Conservation (phyloP, 2,329 filamentous ascomycete genomes). For the Phialophora chinensis region DNA sequence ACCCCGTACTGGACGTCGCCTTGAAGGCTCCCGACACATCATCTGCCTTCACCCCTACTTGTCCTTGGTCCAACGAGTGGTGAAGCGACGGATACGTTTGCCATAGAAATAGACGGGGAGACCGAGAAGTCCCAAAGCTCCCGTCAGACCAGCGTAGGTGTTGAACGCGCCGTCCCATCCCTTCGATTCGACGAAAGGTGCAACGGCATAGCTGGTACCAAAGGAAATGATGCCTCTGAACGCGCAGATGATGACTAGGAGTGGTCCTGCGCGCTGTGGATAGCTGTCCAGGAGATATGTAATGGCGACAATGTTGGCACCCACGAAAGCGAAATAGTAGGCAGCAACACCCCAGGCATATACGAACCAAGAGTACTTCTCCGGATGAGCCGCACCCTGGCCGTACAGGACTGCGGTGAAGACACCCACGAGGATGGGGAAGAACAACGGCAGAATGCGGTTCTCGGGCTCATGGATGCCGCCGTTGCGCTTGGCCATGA, state of each 20-base stretch:
- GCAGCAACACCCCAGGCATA: neutral
- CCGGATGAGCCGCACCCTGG: neutral
- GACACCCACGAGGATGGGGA: neutral
- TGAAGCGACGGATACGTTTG: neutral
- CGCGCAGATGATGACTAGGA: slow-evolving; percentile 55
- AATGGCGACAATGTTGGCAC: slow-evolving; percentile 52
- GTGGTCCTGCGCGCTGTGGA: slow-evolving; percentile 50
- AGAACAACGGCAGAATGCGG: neutral
- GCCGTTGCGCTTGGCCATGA: neutral
- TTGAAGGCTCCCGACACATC: too few species aligned
- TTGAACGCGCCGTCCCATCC: neutral
- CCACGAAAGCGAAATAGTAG: slow-evolving; percentile 44
- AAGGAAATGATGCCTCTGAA: slow-evolving; percentile 56
- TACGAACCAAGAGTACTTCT: neutral
- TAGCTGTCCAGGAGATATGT: slow-evolving; percentile 55
- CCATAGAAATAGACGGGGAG: neutral
- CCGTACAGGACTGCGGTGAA: neutral
- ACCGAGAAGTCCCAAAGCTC: neutral
- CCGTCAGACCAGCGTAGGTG: neutral
- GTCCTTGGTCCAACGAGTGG: neutral
- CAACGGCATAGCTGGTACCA: slow-evolving; percentile 37
- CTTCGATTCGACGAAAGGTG: neutral
- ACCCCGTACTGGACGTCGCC: too few species aligned
- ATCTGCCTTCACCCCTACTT: neutral
- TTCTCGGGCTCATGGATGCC: neutral